Conservation (phyloP, 2,329 filamentous ascomycete genomes). For the Elsinoe perseae region DNA sequence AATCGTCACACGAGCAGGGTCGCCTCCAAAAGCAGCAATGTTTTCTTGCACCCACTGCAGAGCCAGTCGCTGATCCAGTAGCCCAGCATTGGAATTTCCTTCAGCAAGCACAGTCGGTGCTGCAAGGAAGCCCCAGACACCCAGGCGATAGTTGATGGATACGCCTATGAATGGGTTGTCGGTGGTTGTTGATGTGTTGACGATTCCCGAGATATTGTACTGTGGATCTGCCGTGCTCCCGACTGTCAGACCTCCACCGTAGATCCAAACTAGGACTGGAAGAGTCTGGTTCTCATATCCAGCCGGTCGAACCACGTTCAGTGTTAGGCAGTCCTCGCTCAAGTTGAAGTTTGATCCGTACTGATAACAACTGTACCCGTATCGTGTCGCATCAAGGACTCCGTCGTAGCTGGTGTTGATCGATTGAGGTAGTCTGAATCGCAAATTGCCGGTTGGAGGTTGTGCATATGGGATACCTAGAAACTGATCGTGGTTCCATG, state of each 20-base stretch:
- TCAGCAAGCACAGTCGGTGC: constrained; percentile 35
- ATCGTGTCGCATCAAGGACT: constrained; percentile 33
- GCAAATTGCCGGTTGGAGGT: constrained; percentile 28
- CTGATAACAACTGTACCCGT: constrained; percentile 43
- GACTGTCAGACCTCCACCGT: constrained; percentile 19
- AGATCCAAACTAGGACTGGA: constrained; percentile 21
- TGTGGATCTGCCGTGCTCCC: constrained; percentile 21
- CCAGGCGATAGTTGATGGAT: constrained; percentile 48
- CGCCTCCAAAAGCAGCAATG: constrained; percentile 53
- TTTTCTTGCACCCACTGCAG: constrained; percentile 56
- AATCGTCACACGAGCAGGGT: constrained; percentile 50
- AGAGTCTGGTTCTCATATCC: constrained; percentile 21
- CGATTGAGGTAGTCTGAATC: constrained; percentile 29
- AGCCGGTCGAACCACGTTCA: constrained; percentile 27
- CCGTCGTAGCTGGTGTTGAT: constrained; percentile 34
- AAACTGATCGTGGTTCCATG: constrained; percentile 42
- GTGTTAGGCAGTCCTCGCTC: constrained; percentile 44
- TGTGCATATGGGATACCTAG: constrained; percentile 37
- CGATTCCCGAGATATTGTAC: constrained; percentile 22
- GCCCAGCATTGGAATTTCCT: constrained; percentile 52
- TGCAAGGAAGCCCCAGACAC: constrained; percentile 47
- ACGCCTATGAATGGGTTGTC: constrained; percentile 48
- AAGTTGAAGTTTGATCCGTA: constrained; percentile 35
- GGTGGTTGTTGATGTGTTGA: constrained; percentile 41
- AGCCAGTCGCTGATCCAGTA: constrained; percentile 54